These are phyloP conservation scores for Entomortierella beljakovae DNA, from an alignment of 192 early-diverging fungal genomes.

Conservation along the genomic window DNA sequence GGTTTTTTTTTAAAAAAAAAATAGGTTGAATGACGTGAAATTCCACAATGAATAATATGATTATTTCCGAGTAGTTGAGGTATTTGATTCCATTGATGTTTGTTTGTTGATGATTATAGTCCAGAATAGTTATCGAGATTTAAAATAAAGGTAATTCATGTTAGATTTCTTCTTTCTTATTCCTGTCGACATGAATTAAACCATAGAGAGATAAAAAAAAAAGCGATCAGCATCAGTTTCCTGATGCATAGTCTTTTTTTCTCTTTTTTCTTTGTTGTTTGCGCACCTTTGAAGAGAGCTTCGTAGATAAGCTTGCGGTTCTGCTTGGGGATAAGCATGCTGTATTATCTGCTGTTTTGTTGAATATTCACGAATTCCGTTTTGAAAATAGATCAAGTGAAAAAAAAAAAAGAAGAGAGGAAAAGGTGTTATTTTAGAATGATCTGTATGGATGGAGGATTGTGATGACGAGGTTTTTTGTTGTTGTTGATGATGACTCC, in stretches of 20 bases:
- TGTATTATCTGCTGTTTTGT: constrained; percentile 58
- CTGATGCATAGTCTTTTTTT: too few relatives aligned
- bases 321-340: constrained; percentile 97
- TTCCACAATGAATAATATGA: background rate
- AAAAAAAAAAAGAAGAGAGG: background rate
- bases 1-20: background rate
- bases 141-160: too few relatives aligned
- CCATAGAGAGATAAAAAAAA: too few relatives aligned
- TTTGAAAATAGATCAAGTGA: constrained; percentile 1
- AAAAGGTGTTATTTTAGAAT: background rate
- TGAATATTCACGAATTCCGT: too few relatives aligned
- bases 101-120: too few relatives aligned
- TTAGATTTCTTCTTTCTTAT: too few relatives aligned
- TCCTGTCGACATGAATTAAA: too few relatives aligned
- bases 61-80: background rate
- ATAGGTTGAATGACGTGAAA: background rate
- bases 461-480: too few relatives aligned
- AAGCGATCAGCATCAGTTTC: background rate
- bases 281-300: constrained; percentile 85
- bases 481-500: too few relatives aligned
- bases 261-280: constrained; percentile 13
- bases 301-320: constrained; percentile 98
- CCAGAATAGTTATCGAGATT: too few relatives aligned
- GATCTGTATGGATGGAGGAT: too few relatives aligned
- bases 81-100: too few relatives aligned